These are phyloP conservation scores for Cystobasidiopsis lactophilus DNA, from an alignment of 768 basidiomycete genomes.

Conservation along the genomic window DNA sequence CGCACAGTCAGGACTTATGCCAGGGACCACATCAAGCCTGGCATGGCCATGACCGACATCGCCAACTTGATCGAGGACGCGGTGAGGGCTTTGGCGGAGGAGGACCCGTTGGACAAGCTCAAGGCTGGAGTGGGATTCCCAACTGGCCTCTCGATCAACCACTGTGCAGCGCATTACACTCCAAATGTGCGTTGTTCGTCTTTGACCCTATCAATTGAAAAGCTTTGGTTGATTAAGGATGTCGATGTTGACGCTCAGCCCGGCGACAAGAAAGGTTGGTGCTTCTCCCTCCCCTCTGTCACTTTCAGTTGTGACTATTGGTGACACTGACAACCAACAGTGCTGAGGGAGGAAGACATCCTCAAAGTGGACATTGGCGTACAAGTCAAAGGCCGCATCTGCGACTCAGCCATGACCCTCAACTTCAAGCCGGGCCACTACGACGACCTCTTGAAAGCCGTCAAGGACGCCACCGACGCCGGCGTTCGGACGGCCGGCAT, in stretches of 20 bases:
- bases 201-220: no score
- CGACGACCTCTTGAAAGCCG: slow-evolving; percentile 68
- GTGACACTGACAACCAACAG: no score
- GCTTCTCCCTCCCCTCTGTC: slow-evolving; percentile 5
- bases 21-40: slow-evolving; percentile 62
- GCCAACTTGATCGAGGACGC: slow-evolving; percentile 82
- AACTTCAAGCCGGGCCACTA: slow-evolving; percentile 59
- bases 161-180: slow-evolving; percentile 89
- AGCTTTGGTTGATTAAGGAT: background rate
- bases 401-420: slow-evolving; percentile 89
- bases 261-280: slow-evolving; percentile 8
- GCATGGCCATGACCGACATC: slow-evolving; percentile 85
- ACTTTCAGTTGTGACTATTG: background rate
- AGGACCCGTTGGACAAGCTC: slow-evolving; percentile 33
- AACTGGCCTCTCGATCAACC: slow-evolving; percentile 76
- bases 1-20: slow-evolving; percentile 69
- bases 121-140: slow-evolving; percentile 81
- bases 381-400: slow-evolving; percentile 83
- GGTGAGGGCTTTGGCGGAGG: slow-evolving; percentile 75
- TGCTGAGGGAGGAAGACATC: slow-evolving; percentile 60
- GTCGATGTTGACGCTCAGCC: background rate
- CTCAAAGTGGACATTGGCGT: slow-evolving; percentile 96
- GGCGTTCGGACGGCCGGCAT: slow-evolving; percentile 93
- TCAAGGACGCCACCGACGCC: slow-evolving; percentile 79
- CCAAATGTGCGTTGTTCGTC: slow-evolving; percentile 44